A percentile compares a stretch with the other conserved stretches of the same genome.
phyloP scores from a whole-genome alignment of 2,329 filamentous ascomycete species.

The Gaeumannomyces tritici region DNA sequence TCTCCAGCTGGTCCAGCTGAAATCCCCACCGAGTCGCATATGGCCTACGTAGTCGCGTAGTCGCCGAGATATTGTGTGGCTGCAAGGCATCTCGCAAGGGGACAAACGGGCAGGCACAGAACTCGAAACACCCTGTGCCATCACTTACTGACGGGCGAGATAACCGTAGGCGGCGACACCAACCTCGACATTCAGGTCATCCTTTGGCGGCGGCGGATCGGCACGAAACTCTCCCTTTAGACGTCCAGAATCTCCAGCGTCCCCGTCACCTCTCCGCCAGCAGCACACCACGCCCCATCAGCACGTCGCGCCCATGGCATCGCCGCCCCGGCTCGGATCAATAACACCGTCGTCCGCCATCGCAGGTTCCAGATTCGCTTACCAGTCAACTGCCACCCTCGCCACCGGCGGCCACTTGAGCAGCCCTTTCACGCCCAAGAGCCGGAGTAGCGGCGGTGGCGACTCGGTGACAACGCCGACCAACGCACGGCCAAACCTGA shows the following conservation, averaged over 20 bases:
- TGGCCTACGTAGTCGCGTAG: too few species aligned
- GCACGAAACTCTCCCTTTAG: slow-evolving; percentile 58
- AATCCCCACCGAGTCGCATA: too few species aligned
- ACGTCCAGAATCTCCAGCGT: slow-evolving; percentile 51
- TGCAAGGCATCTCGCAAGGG: too few species aligned
- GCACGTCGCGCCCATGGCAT: slow-evolving; percentile 40
- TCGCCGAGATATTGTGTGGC: too few species aligned
- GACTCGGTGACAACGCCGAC: background rate
- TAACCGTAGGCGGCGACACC: background rate
- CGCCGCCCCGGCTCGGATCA: slow-evolving; percentile 50
- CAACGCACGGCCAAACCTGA: background rate
- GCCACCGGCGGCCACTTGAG: slow-evolving; percentile 4
- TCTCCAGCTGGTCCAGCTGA: too few species aligned
- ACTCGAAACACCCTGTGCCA: too few species aligned
- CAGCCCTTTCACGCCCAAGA: slow-evolving; percentile 14
- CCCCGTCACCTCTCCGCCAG: slow-evolving; percentile 55
- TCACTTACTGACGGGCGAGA: background rate
- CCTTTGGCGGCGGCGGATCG: slow-evolving; percentile 61
- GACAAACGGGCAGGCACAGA: too few species aligned
- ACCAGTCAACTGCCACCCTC: slow-evolving; percentile 30
- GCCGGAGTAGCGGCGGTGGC: background rate
- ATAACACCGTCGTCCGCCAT: slow-evolving; percentile 22
- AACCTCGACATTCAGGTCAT: slow-evolving; percentile 50
- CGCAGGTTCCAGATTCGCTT: slow-evolving; percentile 33
- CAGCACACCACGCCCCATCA: slow-evolving; percentile 44